Evolutionary conservation across 202 grass and related monocot genomes (phyloP), one percentile per base, ranked within the genome.

Genomic region (Panicum hallii): DNA sequence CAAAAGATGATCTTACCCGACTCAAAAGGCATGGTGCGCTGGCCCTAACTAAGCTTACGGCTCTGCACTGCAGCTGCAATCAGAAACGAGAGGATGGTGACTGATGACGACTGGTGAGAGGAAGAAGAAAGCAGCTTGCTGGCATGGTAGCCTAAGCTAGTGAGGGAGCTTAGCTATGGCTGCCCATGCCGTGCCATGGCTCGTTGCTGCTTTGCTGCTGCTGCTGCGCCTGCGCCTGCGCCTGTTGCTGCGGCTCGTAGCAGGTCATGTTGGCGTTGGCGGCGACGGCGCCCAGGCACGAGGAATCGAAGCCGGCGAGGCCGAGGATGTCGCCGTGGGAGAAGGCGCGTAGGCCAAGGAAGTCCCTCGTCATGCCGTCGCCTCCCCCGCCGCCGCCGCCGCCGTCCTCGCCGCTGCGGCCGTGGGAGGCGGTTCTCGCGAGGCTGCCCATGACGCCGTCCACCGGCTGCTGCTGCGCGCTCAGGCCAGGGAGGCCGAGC

Each of bases 291-390:
- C 81, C 88, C 82, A 97, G 90, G 85, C 89, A 92, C 47, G 89
- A 85, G 26, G 92, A 71, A 76, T 97, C 90, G n/a, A 95, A 91
- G 56, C 90, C 89, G 13, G 91, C 80, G 42, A 98, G 87, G 82
- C 77, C 80, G 57, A 98, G 87, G 54, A 98, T 86, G 77, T 89
- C 95, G 70, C 85, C 78, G 85, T 90, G 95, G 61, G 89, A 98
- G 81, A 95, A 87, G n/a, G 95, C 83, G 64, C 93, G 92, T 14
- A 95, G 88, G 1, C 95, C 93, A 11, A 98, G 81, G 83, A 98
- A 98, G 80, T 98, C 95, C 89, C 91, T 91, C 46, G 95, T 98
- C 85, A 95, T 81, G 78, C 86, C 88, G 49, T 94, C 90, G 47
- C 64, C 65, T 3, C 82, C 69, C 0, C 67, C 89, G 1, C 82